Conservation (phyloP, 2,329 filamentous ascomycete species). For the Arthrobotrys conoides region DNA sequence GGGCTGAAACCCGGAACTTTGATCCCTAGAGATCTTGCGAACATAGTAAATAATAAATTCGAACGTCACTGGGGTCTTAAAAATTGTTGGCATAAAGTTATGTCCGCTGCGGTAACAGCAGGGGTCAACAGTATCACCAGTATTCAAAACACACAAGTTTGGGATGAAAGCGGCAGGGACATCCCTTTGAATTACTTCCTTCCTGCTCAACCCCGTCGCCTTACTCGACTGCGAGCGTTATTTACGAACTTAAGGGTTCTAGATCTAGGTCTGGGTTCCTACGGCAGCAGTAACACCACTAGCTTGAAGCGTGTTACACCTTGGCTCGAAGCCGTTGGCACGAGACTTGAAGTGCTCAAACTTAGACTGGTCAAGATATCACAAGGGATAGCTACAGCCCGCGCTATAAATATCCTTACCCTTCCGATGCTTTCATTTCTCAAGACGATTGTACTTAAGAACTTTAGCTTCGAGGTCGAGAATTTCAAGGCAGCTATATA, state of each 20-base stretch:
- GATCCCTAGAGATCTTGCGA: neutral
- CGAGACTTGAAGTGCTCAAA: neutral
- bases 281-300: neutral
- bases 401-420: neutral
- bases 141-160: too few relatives aligned
- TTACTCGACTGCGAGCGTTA: neutral
- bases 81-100: too few relatives aligned
- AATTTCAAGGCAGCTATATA: neutral
- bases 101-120: neutral
- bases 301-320: neutral
- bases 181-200: neutral
- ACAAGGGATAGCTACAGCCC: too few relatives aligned
- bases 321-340: neutral
- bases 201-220: neutral
- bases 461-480: too few relatives aligned
- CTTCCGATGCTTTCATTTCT: neutral
- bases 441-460: neutral
- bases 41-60: neutral
- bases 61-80: too few relatives aligned
- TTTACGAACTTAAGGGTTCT: neutral
- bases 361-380: neutral
- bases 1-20: slow-evolving; percentile 13
- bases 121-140: too few relatives aligned
- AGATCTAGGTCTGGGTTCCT: neutral
- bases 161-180: too few relatives aligned